These are phyloP conservation scores for Mucor irregularis DNA, from an alignment of 371 early-diverging fungal genomes.

Conservation along the genomic window DNA sequence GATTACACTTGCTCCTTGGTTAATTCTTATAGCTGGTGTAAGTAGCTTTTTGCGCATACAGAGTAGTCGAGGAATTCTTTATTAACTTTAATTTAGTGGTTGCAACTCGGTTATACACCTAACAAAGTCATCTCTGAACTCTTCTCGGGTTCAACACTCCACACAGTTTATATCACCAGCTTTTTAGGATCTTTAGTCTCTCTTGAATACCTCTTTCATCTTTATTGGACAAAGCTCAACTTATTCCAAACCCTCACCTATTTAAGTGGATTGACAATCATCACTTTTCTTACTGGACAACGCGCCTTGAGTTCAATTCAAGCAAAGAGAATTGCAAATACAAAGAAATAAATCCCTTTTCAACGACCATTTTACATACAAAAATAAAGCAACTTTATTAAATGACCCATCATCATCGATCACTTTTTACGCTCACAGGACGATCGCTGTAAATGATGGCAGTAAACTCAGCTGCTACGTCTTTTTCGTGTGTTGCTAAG, in stretches of 20 bases:
- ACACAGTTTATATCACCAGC: slow-evolving; percentile 48
- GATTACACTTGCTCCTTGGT: slow-evolving; percentile 67
- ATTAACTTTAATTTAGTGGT: slow-evolving; percentile 47
- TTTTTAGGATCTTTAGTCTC: slow-evolving; percentile 60
- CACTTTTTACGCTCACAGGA: slow-evolving; percentile 52
- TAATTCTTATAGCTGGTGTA: slow-evolving; percentile 59
- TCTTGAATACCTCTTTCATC: slow-evolving; percentile 62
- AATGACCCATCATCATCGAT: slow-evolving; percentile 15
- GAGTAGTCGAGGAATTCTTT: not conserved
- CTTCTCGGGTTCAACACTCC: slow-evolving; percentile 19
- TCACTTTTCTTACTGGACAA: slow-evolving; percentile 64
- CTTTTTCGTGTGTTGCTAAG: slow-evolving; percentile 61
- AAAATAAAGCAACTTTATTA: not conserved
- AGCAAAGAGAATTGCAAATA: slow-evolving; percentile 26
- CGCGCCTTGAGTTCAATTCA: slow-evolving; percentile 54
- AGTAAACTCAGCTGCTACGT: slow-evolving; percentile 54
- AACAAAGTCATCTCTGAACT: slow-evolving; percentile 33
- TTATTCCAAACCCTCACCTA: slow-evolving; percentile 72
- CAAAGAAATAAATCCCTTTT: slow-evolving; percentile 7
- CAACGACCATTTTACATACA: too few species aligned
- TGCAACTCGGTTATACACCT: slow-evolving; percentile 53
- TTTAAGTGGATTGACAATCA: slow-evolving; percentile 50
- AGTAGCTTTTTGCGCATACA: slow-evolving; percentile 14
- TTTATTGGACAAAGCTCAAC: slow-evolving; percentile 72
- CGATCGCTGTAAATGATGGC: slow-evolving; percentile 63